phyloP scores from a whole-genome alignment of 331 rosid species.

The Pyrus hybrid region DNA sequence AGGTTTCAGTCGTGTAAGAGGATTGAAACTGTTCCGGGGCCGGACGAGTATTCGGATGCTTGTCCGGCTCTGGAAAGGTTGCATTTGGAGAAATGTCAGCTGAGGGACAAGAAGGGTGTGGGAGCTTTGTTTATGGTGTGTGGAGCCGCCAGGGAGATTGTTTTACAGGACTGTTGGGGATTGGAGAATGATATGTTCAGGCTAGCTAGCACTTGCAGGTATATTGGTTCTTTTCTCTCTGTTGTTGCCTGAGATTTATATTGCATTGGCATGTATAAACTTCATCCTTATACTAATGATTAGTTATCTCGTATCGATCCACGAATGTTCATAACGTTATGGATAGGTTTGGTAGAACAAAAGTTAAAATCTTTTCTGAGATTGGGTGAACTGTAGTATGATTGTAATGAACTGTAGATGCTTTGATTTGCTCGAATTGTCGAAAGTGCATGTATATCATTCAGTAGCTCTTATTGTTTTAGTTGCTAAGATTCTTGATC shows the following conservation, averaged over 20 bases:
- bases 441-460: too few species aligned
- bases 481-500: neutral
- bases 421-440: too few species aligned
- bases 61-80: conserved; percentile 67
- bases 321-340: neutral
- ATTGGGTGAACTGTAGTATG: neutral
- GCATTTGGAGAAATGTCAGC: conserved; percentile 70
- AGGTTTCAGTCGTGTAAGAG: conserved; percentile 59
- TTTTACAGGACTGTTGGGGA: conserved; percentile 88
- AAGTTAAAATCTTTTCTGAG: neutral
- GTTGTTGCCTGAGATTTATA: neutral
- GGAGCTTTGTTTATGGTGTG: conserved; percentile 58
- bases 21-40: conserved; percentile 54
- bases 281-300: neutral
- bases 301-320: neutral
- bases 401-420: neutral
- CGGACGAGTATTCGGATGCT: conserved; percentile 55
- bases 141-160: conserved; percentile 55
- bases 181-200: conserved; percentile 52
- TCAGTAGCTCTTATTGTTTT: too few species aligned
- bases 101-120: conserved; percentile 49
- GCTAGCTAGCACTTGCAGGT: conserved; percentile 68
- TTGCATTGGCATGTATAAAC: neutral
- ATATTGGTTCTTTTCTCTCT: conserved; percentile 2
- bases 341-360: neutral